Evolutionary conservation across 345 rosid species (phyloP), one percentile per base, ranked within the genome.

Genomic region (Hibiscus trionum): DNA sequence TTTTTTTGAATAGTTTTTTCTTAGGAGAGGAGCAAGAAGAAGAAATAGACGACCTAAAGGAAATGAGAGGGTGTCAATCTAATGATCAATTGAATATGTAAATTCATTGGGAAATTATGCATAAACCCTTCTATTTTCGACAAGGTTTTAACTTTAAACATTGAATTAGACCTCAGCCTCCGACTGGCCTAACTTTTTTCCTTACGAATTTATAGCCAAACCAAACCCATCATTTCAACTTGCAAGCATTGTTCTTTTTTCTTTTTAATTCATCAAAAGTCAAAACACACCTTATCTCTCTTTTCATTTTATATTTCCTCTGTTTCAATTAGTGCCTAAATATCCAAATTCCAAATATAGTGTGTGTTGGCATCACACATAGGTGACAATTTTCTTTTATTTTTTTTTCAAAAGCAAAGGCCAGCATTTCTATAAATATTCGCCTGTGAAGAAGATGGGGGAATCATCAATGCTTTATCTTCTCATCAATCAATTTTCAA

Each of bases 381-480:
- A 63, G 68, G 7, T 63, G 46, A 10, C 19, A n/a, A 1, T 24
- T 16, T 5, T 53, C 8, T 16, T 26, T 58, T 58, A 35, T 5
- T 8, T 33, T 16, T 6, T n/a, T 63, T 17, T 63, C 5, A 47
- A 49, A 39, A 64, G 50, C 29, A 64, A 4, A n/a, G 29, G 29
- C 67, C 39, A 29, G 49, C 47, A 69, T 75, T 72, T 71, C 70
- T 37, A 65, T 42, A 42, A 42, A 73, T 73, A 77, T 73, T 78
- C 83, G 24, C 55, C 6, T 62, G 9, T 74, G 77, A 46, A n/a
- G 31, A 29, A 61, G 82, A 75, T 53, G 80, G n/a, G 52, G 53
- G 6, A 80, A 71, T 78, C 80, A 75, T 74, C 76, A 66, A 49
- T 29, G 63, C 31, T 79, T 72, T 42, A 61, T 78, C 80, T 76